These are phyloP conservation scores for Apophysomyces elegans DNA, from an alignment of 371 early-diverging fungal species.

Conservation along the genomic window DNA sequence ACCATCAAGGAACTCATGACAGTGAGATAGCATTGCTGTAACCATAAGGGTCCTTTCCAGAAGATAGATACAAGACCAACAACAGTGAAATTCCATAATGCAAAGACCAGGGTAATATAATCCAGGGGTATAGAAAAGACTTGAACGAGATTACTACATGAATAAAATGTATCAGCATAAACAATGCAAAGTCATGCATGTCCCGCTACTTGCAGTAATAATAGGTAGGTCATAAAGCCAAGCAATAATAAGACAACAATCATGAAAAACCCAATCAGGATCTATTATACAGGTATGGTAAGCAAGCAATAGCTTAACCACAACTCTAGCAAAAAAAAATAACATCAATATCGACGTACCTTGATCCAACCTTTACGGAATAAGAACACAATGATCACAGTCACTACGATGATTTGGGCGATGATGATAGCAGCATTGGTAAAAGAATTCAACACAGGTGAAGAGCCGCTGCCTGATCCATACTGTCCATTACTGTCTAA, in stretches of 20 bases:
- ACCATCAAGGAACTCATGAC: slow-evolving; percentile 86
- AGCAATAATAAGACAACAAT: slow-evolving; percentile 72
- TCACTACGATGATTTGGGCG: slow-evolving; percentile 79
- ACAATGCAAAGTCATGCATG: slow-evolving; percentile 17
- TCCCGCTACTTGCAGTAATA: slow-evolving; percentile 50
- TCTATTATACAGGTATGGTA: slow-evolving; percentile 31
- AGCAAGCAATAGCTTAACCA: background rate
- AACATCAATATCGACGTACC: slow-evolving; percentile 32
- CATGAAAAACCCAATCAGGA: slow-evolving; percentile 77
- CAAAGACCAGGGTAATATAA: slow-evolving; percentile 74
- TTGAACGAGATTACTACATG: slow-evolving; percentile 53
- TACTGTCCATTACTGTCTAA: background rate
- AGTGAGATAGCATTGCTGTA: slow-evolving; percentile 82
- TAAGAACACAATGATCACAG: slow-evolving; percentile 73
- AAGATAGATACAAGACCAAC: slow-evolving; percentile 82
- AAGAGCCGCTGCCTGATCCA: slow-evolving; percentile 7
- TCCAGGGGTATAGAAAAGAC: slow-evolving; percentile 76
- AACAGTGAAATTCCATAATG: slow-evolving; percentile 79
- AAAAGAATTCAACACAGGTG: slow-evolving; percentile 44
- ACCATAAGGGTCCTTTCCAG: slow-evolving; percentile 79
- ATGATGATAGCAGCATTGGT: slow-evolving; percentile 76
- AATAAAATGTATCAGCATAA: background rate
- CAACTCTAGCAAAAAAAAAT: background rate
- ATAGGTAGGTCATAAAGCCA: slow-evolving; percentile 78
- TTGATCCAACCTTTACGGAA: slow-evolving; percentile 81